A percentile compares a stretch with the other conserved stretches of the same genome.
phyloP scores from a whole-genome alignment of 2,329 filamentous ascomycete species.

The Aspergillus pseudotamarii region DNA sequence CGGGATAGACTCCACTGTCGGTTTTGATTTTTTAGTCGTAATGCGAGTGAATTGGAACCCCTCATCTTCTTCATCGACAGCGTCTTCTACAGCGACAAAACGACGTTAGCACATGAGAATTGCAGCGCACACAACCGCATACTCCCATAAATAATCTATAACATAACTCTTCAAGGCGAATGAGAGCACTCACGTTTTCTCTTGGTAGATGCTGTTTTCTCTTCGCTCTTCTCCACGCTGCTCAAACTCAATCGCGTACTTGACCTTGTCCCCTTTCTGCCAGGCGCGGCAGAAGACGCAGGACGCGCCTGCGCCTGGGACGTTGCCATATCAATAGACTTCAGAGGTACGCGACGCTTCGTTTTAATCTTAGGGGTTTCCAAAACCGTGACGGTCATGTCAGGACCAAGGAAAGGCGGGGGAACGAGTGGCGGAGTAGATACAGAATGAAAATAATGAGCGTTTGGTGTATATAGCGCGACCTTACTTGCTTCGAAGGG shows the following conservation, averaged over 20 bases:
- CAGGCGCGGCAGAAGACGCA: constrained; percentile 32
- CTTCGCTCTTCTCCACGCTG: constrained; percentile 32
- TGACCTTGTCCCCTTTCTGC: constrained; percentile 27
- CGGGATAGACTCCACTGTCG: constrained; percentile 41
- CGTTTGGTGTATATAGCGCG: neutral
- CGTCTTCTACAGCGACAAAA: constrained; percentile 32
- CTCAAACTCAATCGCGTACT: constrained; percentile 43
- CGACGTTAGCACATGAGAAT: constrained; percentile 12
- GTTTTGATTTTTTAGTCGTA: constrained; percentile 65
- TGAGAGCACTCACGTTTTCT: constrained; percentile 45
- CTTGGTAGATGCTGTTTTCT: constrained; percentile 26
- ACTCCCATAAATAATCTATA: neutral
- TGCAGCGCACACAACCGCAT: neutral
- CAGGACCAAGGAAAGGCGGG: constrained; percentile 22
- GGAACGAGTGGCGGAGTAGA: neutral
- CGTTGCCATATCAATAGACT: constrained; percentile 41
- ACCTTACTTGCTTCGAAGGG: neutral
- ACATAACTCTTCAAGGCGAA: neutral
- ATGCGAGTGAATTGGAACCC: constrained; percentile 75
- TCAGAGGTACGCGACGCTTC: constrained; percentile 42
- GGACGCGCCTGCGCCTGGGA: constrained; percentile 41
- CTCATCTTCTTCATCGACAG: constrained; percentile 73
- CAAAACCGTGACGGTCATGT: constrained; percentile 44
- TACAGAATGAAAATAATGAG: neutral
- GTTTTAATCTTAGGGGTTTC: constrained; percentile 36